Base-by-base conservation (phyloP, 73 alveolate genomes). In the Durusdinium trenchii region DNA sequence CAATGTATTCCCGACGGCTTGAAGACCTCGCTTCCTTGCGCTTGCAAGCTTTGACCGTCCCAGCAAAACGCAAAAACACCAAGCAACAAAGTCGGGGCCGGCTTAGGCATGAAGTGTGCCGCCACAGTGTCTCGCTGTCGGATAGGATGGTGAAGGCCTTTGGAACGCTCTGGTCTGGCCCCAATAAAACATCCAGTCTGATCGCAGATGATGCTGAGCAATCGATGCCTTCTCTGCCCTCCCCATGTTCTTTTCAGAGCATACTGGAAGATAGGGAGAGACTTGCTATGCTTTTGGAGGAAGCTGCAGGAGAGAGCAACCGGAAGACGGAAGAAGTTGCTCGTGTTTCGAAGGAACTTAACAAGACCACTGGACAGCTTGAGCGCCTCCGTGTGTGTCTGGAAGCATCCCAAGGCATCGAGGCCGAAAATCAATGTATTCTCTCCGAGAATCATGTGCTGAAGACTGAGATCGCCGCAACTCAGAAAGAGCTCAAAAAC, bases 271-370 rank as follows among this genome's bases (percentile, higher is more conserved):
- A 84, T 48, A 48, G 94, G 94, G 94, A 84, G 94, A 48, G 75
- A 52, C 94, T 84, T 52, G 94, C 94, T 30, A 84, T 84, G 94
- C 75, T 36, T n/a, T 36, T 84, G 76, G 94, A 84, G n/a, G 94
- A 84, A 52, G 94, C 94, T 20, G 40, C 69, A 52, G 71, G 36
- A 51, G 76, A 75, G n/a, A 51, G 76, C 76, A 50, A 48, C 16
- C 26, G 48, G 94, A 52, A 51, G 23, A 52, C 32, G 51, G 76
- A n/a, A 30, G 54, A 48, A 52, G 75, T 51, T 26, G 94, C 76
- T 51, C 94, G 76, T 42, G 69, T 84, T 36, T 36, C 38, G 73
- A 51, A 51, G 7, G 75, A 84, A 51, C 20, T 84, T 50, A n/a
- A 73, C 2, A 48, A 84, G 18, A 51, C 50, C 50, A 67, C 91